Percentiles rank a stretch among this genome's conserved stretches.
Conservation (phyloP, 331 rosid species). For the Malus hybrid region DNA sequence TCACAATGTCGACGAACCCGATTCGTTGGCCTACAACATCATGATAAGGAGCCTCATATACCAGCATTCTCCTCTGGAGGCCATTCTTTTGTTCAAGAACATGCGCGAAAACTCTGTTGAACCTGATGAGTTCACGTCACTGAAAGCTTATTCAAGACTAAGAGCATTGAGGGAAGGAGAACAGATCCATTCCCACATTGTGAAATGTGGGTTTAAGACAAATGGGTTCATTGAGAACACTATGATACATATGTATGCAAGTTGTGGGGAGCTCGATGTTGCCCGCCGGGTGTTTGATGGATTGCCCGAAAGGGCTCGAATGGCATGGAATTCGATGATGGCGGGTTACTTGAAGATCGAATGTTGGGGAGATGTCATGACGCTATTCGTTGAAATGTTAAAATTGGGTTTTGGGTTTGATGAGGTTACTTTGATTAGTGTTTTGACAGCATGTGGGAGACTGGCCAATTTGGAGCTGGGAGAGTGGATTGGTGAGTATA, state of each 20-base stretch:
- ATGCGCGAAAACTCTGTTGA: constrained; percentile 30
- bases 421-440: constrained; percentile 49
- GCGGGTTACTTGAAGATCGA: constrained; percentile 41
- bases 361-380: constrained; percentile 45
- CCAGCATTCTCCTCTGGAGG: constrained; percentile 32
- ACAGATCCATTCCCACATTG: constrained; percentile 38
- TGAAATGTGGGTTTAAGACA: constrained; percentile 37
- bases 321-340: constrained; percentile 53
- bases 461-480: constrained; percentile 48
- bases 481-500: constrained; percentile 37
- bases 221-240: constrained; percentile 39
- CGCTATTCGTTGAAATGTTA: constrained; percentile 33
- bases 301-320: constrained; percentile 23
- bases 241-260: constrained; percentile 42
- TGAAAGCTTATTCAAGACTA: constrained; percentile 53
- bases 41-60: constrained; percentile 38
- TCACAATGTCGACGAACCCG: constrained; percentile 21
- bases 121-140: constrained; percentile 37
- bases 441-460: constrained; percentile 53
- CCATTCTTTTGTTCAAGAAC: constrained; percentile 35
- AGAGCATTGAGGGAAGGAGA: constrained; percentile 34
- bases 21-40: constrained; percentile 38
- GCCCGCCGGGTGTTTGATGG: constrained; percentile 54
- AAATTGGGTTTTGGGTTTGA: constrained; percentile 29
- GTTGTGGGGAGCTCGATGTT: constrained; percentile 28